Percentiles rank a stretch among this genome's conserved stretches.
These are phyloP conservation scores for Haberlea rhodopensis DNA, from an alignment of 257 asterid species.

Conservation along the genomic window DNA sequence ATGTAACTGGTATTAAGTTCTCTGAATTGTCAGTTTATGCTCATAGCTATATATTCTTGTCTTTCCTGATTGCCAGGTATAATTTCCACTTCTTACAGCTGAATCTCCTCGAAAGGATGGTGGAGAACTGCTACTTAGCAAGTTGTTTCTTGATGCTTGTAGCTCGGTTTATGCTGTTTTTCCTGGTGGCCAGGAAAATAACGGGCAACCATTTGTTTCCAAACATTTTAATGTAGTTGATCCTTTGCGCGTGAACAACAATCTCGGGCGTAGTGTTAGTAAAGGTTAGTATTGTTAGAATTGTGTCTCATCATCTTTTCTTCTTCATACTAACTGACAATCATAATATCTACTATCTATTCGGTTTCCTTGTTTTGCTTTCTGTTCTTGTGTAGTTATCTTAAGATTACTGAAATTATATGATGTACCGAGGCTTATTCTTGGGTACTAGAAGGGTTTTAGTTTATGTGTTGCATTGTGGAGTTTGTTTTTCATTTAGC, in stretches of 20 bases:
- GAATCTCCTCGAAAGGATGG: slow-evolving; percentile 51
- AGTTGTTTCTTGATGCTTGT: slow-evolving; percentile 89
- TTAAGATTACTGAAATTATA: background rate
- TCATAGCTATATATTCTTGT: slow-evolving; percentile 10
- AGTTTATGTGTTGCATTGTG: background rate
- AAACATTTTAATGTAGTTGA: slow-evolving; percentile 95
- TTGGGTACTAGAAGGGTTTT: background rate
- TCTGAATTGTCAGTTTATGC: slow-evolving; percentile 11
- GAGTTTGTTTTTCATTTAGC: slow-evolving; percentile 9
- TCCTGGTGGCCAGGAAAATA: slow-evolving; percentile 83
- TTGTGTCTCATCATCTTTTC: background rate
- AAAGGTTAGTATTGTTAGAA: slow-evolving; percentile 56
- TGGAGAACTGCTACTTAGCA: slow-evolving; percentile 85
- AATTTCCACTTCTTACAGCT: slow-evolving; percentile 2
- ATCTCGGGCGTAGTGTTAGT: slow-evolving; percentile 99
- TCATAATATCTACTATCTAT: background rate
- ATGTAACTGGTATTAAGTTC: slow-evolving; percentile 63
- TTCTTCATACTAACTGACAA: background rate
- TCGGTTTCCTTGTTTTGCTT: background rate
- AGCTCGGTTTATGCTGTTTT: slow-evolving; percentile 85
- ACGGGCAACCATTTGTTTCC: slow-evolving; percentile 78
- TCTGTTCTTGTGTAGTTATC: background rate
- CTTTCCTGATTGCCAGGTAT: slow-evolving; percentile 7
- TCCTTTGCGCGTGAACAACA: slow-evolving; percentile 95
- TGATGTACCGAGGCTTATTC: background rate